These are phyloP conservation scores for Lycium ferocissimum DNA, from an alignment of 257 asterid species.

Conservation along the genomic window DNA sequence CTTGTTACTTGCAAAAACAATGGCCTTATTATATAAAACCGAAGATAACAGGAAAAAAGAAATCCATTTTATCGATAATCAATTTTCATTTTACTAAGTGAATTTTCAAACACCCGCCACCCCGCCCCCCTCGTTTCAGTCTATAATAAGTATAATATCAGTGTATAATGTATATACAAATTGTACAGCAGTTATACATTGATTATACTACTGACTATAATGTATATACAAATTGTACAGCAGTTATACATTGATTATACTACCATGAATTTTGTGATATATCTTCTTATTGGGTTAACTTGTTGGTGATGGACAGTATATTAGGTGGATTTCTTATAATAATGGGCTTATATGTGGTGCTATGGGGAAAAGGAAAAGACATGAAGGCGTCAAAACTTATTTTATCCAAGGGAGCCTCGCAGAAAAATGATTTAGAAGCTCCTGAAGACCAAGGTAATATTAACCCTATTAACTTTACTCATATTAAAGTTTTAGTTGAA, in stretches of 20 bases:
- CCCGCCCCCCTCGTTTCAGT: background rate
- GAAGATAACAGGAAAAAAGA: too few species aligned
- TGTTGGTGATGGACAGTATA: constrained; percentile 42
- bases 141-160: background rate
- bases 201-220: background rate
- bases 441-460: constrained; percentile 25
- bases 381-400: constrained; percentile 30
- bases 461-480: too few species aligned
- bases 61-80: too few species aligned
- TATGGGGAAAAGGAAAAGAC: constrained; percentile 62
- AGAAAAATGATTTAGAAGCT: constrained; percentile 30
- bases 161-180: background rate
- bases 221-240: background rate
- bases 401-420: background rate
- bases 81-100: too few species aligned
- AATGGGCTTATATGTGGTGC: constrained; percentile 53
- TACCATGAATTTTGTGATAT: background rate
- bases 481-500: background rate
- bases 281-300: background rate
- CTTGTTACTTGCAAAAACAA: too few species aligned
- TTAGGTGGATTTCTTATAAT: constrained; percentile 57
- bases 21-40: too few species aligned
- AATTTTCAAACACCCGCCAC: too few species aligned
- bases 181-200: background rate
- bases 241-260: background rate